Conservation (phyloP, 192 early-diverging fungal genomes). For the Podila epigama region DNA sequence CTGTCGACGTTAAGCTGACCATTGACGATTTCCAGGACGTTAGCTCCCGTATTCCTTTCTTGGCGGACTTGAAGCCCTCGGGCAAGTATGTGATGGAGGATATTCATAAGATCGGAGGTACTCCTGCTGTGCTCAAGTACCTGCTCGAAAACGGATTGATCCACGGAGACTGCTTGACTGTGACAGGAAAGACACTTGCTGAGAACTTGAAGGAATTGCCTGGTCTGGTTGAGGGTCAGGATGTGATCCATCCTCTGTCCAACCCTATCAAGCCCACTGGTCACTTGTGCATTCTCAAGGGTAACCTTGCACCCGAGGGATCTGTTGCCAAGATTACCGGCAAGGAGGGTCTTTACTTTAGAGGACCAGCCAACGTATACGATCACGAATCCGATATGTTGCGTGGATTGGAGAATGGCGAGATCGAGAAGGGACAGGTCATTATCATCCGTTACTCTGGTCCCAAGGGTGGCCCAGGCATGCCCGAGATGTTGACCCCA, state of each 20-base stretch:
- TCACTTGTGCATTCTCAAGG: conserved; percentile 94
- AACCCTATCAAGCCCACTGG: conserved; percentile 94
- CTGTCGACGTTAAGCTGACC: conserved; percentile 82
- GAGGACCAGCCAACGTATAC: conserved; percentile 89
- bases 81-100: conserved; percentile 99
- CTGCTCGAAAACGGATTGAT: conserved; percentile 85
- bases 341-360: conserved; percentile 94
- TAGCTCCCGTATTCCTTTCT: conserved; percentile 89
- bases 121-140: conserved; percentile 95
- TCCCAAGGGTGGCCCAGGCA: conserved; percentile 97
- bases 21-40: conserved; percentile 96
- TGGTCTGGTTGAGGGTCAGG: conserved; percentile 81
- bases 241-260: conserved; percentile 82
- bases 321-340: conserved; percentile 99
- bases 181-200: conserved; percentile 95
- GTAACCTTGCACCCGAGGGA: conserved; percentile 95
- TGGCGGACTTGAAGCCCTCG: conserved; percentile 97
- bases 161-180: conserved; percentile 90
- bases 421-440: conserved; percentile 92
- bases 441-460: conserved; percentile 97
- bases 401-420: conserved; percentile 80
- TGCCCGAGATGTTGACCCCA: conserved; percentile 99
- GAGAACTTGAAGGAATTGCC: conserved; percentile 89
- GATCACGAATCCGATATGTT: conserved; percentile 96
- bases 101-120: conserved; percentile 90